Base-by-base conservation (phyloP, 108 stramenopile genomes). In the Skeletonema potamos region DNA sequence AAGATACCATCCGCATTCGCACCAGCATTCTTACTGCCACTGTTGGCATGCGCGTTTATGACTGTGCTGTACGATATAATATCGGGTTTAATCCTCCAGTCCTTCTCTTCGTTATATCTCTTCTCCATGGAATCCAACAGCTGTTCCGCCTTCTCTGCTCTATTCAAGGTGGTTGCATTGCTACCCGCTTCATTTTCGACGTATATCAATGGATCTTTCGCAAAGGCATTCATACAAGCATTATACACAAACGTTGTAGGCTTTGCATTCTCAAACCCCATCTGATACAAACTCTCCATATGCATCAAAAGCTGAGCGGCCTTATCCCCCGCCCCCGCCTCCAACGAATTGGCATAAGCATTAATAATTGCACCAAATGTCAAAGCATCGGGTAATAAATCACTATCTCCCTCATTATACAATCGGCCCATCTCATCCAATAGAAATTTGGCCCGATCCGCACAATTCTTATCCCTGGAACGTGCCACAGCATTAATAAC, bases 321-420 rank as follows among this genome's bases (percentile, higher is more conserved):
- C 37, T 76, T 76, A 26, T 76, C 75, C 18, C 63, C 54, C 4
- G 74, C 54, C 27, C 70, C 75, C 27, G 56, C 48, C 27, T 65
- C 74, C 6, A 43, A 13, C 5, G 60, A 65, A 55, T 81, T 81
- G 22, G 79, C 79, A 58, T 76, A 81, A n/a, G 79, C 69, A 60
- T 82, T 82, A n/a, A 82, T 82, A 27, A 82, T 74, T 1, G 81
- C 81, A 27, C 81, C 81, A 63, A 82, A 82, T 8, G 75, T 73
- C 18, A 82, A 27, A 2, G 81, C 73, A 67, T 82, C 76, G 48
- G 48, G 48, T 51, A 51, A 22, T 8, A 82, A 41, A 27, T 82
- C 81, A 2, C 27, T 24, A 44, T 77, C 32, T 0, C 81, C 81
- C 48, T 73, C 77, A 27, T 82, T 54, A 59, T 82, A 76, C 48